Conservation (phyloP, 164 flowering plant species). For the Brasenia schreberi region DNA sequence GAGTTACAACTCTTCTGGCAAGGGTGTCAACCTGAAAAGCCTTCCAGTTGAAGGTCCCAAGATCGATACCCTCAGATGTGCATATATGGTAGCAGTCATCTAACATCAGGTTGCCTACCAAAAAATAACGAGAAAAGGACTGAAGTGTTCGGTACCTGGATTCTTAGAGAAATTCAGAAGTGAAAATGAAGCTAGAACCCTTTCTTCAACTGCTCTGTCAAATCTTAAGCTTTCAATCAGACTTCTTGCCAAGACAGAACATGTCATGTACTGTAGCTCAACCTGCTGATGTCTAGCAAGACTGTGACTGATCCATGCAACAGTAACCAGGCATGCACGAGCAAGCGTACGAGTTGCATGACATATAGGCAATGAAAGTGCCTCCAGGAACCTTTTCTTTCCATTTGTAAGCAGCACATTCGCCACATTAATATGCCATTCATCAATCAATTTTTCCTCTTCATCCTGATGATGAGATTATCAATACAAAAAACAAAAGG, state of each 20-base stretch:
- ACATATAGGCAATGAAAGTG: slow-evolving; percentile 33
- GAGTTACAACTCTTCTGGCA: no score
- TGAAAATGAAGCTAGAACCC: slow-evolving; percentile 42
- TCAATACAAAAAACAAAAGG: not conserved
- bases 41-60: no score
- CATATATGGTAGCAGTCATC: no score
- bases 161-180: slow-evolving; percentile 25
- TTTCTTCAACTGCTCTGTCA: slow-evolving; percentile 32
- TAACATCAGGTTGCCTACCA: no score
- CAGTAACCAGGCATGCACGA: slow-evolving; percentile 43
- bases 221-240: slow-evolving; percentile 25
- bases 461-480: slow-evolving; percentile 21
- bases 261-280: slow-evolving; percentile 17
- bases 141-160: slow-evolving; percentile 27
- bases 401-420: slow-evolving; percentile 30
- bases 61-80: no score
- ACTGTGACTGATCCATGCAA: slow-evolving; percentile 44
- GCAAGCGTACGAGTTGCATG: slow-evolving; percentile 39
- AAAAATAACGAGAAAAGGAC: no score
- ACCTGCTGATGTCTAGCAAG: slow-evolving; percentile 18
- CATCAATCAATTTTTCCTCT: slow-evolving; percentile 33
- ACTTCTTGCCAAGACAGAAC: slow-evolving; percentile 26
- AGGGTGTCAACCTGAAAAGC: no score
- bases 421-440: slow-evolving; percentile 40
- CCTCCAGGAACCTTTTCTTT: slow-evolving; percentile 26